phyloP scores from a whole-genome alignment of 1,139 yeast species.

The Pichia sp. region DNA sequence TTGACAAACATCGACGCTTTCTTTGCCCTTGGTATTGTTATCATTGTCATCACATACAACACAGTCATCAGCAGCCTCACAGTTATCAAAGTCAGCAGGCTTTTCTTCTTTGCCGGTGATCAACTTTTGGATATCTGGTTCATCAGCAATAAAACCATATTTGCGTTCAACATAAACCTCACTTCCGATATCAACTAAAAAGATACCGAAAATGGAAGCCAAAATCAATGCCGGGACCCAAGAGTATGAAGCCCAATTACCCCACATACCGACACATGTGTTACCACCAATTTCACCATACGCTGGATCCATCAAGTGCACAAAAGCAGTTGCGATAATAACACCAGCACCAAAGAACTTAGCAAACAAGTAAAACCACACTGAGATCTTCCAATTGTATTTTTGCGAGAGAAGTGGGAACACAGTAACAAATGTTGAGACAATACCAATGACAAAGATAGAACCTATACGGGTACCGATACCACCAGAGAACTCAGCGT shows the following conservation, averaged over 20 bases:
- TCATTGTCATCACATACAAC: constrained; percentile 10
- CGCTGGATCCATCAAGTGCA: constrained; percentile 82
- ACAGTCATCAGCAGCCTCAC: constrained; percentile 15
- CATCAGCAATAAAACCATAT: constrained; percentile 21
- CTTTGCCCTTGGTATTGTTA: constrained; percentile 3
- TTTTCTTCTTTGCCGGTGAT: constrained; percentile 8
- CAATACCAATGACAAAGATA: constrained; percentile 59
- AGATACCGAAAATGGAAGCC: constrained; percentile 25
- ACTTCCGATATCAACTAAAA: constrained; percentile 28
- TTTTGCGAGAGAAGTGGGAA: constrained; percentile 54
- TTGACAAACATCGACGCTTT: constrained; percentile 20
- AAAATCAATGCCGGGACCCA: constrained; percentile 32
- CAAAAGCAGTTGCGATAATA: constrained; percentile 82
- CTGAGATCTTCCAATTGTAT: constrained; percentile 52
- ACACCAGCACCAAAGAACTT: constrained; percentile 92
- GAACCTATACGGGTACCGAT: constrained; percentile 69
- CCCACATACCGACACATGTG: constrained; percentile 43
- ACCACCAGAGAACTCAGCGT: constrained; percentile 18
- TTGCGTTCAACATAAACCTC: constrained; percentile 31
- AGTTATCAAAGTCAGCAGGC: neutral
- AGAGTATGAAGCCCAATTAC: constrained; percentile 42
- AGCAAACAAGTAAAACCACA: constrained; percentile 62
- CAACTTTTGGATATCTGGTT: constrained; percentile 19
- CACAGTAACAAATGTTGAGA: constrained; percentile 55
- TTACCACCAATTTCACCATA: constrained; percentile 46